Conservation (phyloP, 441 rosid species). For the Gossypium lobatum region DNA sequence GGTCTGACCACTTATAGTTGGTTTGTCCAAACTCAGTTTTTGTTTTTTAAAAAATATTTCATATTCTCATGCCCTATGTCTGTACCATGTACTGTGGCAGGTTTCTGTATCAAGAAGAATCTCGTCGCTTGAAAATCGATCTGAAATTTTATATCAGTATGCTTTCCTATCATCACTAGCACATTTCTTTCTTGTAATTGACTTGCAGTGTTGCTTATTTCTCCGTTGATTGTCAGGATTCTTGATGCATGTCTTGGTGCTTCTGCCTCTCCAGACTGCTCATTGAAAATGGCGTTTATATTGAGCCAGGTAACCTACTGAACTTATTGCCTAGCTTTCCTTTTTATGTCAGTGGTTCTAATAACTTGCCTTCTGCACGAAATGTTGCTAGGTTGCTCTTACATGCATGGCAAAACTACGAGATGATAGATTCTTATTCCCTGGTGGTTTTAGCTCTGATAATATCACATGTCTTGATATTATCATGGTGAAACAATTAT, state of each 20-base stretch:
- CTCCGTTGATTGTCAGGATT: constrained; percentile 49
- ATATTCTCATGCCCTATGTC: constrained; percentile 11
- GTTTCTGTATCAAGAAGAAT: constrained; percentile 80
- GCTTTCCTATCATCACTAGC: constrained; percentile 22
- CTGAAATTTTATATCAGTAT: constrained; percentile 82
- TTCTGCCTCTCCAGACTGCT: constrained; percentile 95
- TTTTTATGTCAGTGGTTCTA: constrained; percentile 2
- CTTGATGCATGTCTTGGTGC: constrained; percentile 91
- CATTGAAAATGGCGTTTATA: constrained; percentile 84
- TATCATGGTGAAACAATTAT: constrained; percentile 72
- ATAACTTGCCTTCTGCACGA: constrained; percentile 13
- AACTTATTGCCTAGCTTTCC: not conserved
- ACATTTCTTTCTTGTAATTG: constrained; percentile 12
- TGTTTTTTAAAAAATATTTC: not conserved
- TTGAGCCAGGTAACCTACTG: constrained; percentile 57
- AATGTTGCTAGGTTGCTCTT: constrained; percentile 69
- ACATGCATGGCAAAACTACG: constrained; percentile 96
- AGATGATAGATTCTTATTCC: constrained; percentile 77
- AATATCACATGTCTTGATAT: constrained; percentile 78
- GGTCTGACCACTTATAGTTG: constrained; percentile 37
- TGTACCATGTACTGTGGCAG: constrained; percentile 30
- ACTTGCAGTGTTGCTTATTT: constrained; percentile 24
- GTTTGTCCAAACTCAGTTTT: not conserved
- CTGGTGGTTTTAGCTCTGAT: constrained; percentile 65
- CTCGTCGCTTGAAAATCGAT: constrained; percentile 61